Evolutionary conservation across 805 yeast genomes (phyloP).

Genomic region (Isabelozyma gotoi): DNA sequence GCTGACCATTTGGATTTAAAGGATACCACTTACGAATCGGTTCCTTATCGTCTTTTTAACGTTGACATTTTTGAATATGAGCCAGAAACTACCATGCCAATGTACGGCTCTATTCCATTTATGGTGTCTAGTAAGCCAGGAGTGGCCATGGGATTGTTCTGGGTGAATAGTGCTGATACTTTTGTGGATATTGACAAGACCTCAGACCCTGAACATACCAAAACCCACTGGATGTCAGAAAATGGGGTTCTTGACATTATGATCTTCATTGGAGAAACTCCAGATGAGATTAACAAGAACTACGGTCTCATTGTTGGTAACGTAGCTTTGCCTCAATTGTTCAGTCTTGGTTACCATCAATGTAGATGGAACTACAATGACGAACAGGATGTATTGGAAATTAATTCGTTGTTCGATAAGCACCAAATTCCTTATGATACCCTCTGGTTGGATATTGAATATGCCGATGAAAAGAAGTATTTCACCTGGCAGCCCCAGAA

Average conservation of each 20-base stretch:
- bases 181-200: constrained; percentile 67
- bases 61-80: constrained; percentile 97
- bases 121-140: constrained; percentile 66
- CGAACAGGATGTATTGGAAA: constrained; percentile 77
- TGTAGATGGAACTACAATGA: constrained; percentile 97
- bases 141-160: constrained; percentile 73
- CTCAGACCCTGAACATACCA: constrained; percentile 23
- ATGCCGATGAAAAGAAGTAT: constrained; percentile 81
- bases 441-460: constrained; percentile 94
- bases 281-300: constrained; percentile 53
- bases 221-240: constrained; percentile 93
- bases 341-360: constrained; percentile 89
- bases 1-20: constrained; percentile 76
- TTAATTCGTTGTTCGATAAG: constrained; percentile 68
- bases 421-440: constrained; percentile 81
- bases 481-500: constrained; percentile 82
- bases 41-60: constrained; percentile 84
- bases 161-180: constrained; percentile 94
- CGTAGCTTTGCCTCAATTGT: constrained; percentile 69
- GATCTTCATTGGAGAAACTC: constrained; percentile 59
- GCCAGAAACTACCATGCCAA: constrained; percentile 75
- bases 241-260: constrained; percentile 79
- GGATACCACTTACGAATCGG: constrained; percentile 58
- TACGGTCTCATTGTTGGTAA: constrained; percentile 76
- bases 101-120: constrained; percentile 95